Base-by-base conservation (phyloP, 2,329 filamentous ascomycete species). In the Coleophoma cylindrospora region DNA sequence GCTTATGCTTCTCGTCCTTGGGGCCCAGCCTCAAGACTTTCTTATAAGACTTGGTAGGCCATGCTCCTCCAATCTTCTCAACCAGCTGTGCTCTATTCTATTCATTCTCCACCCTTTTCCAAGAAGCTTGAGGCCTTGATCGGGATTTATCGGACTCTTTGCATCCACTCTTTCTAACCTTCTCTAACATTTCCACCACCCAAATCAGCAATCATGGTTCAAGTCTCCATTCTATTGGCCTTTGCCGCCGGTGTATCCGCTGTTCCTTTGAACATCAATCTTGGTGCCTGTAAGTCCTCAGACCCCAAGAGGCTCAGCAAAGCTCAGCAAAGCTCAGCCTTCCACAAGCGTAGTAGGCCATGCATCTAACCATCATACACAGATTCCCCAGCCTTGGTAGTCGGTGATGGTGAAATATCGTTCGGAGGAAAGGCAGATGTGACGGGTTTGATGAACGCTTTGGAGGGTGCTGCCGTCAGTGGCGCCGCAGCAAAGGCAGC, bases 381-480 rank as follows among this genome's bases (percentile, higher is more conserved):
- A 40, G 52, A 54, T 43, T 54, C 53, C 21, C 53, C 53, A 21
- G 53, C 53, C 37, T 34, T 54, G 60, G 65, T 68, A 52, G 65
- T 68, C 54, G 65, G 65, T 66, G 67, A 69, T 66, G 72, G 72
- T 66, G 72, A 74, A 58, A 74, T 75, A 53, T 72, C 70, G 53
- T 74, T 75, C 54, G 66, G 72, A 56, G 72, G 72, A 52, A 67
- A 65, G 49, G 64, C 70, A 61, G 72, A 74, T 60, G 73, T 75
- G 33, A 67, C 71, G 43, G 67, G 59, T 48, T 59, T 75, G 49
- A 70, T 75, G 64, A 74, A 67, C 54, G 71, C 69, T 40, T 67
- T 73, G 55, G 69, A 75, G 61, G 73, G 74, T 48, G 74, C 72
- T 34, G 72, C 72, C 44, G 67, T 70, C 52, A 70, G 62, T 58